These are phyloP conservation scores for Mercurialis annua DNA, from an alignment of 345 rosid genomes.

Conservation along the genomic window DNA sequence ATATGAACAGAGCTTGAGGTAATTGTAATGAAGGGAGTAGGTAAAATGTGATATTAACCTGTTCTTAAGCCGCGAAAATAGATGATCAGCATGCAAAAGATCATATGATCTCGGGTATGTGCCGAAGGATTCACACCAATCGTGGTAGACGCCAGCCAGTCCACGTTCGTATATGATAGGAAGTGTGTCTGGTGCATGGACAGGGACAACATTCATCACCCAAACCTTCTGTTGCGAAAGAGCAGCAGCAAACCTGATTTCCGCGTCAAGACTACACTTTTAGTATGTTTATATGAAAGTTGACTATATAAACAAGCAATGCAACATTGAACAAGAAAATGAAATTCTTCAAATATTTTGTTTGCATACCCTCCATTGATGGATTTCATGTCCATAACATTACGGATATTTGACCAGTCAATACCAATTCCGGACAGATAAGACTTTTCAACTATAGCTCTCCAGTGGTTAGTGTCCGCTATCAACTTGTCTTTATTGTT, in stretches of 20 bases:
- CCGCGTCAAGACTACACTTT: slow-evolving; percentile 6
- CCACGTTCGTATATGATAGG: slow-evolving; percentile 85
- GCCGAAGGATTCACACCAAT: slow-evolving; percentile 93
- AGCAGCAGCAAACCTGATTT: slow-evolving; percentile 82
- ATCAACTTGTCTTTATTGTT: slow-evolving; percentile 55
- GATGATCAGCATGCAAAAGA: slow-evolving; percentile 92
- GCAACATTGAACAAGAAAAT: not conserved
- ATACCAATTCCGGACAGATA: slow-evolving; percentile 81
- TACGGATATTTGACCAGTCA: slow-evolving; percentile 75
- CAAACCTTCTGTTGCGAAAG: slow-evolving; percentile 67
- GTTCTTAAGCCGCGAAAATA: slow-evolving; percentile 90
- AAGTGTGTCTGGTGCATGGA: slow-evolving; percentile 90
- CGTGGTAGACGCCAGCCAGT: slow-evolving; percentile 78
- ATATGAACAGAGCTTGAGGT: not conserved
- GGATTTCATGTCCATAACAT: slow-evolving; percentile 96
- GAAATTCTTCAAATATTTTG: slow-evolving; percentile 2
- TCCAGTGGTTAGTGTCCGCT: slow-evolving; percentile 72
- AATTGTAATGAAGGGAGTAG: not conserved
- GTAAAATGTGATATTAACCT: slow-evolving; percentile 37
- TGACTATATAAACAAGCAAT: not conserved
- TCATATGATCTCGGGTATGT: slow-evolving; percentile 94
- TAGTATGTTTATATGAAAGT: not conserved
- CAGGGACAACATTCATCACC: slow-evolving; percentile 92
- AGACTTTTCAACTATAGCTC: slow-evolving; percentile 68
- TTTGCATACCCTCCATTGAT: slow-evolving; percentile 82